A percentile compares a stretch with the other conserved stretches of the same genome.
phyloP scores from a whole-genome alignment of 371 early-diverging fungal genomes.

The Mucor irregularis region DNA sequence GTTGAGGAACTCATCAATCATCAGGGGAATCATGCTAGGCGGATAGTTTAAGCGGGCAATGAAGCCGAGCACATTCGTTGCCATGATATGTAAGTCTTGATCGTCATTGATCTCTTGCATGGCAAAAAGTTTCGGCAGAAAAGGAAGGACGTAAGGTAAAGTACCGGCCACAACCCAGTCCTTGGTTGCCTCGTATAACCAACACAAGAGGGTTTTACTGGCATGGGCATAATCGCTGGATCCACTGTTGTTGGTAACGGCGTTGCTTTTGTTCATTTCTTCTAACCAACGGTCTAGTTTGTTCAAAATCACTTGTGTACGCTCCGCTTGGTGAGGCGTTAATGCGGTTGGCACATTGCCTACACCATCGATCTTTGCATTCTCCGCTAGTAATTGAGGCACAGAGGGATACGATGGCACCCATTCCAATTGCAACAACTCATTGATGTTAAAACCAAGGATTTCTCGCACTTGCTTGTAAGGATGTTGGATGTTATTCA shows the following conservation, averaged over 20 bases:
- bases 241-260: conserved; percentile 24
- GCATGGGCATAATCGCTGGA: conserved; percentile 68
- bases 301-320: conserved; percentile 22
- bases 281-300: conserved; percentile 43
- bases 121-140: conserved; percentile 62
- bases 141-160: conserved; percentile 49
- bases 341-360: conserved; percentile 44
- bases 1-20: conserved; percentile 58
- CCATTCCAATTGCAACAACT: conserved; percentile 64
- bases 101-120: conserved; percentile 82
- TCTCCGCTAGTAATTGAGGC: conserved; percentile 31
- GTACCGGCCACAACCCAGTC: conserved; percentile 56
- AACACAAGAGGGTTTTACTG: conserved; percentile 73
- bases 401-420: conserved; percentile 60
- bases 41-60: conserved; percentile 62
- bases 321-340: conserved; percentile 27
- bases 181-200: conserved; percentile 62
- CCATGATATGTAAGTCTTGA: conserved; percentile 67
- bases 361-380: conserved; percentile 33
- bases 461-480: conserved; percentile 89
- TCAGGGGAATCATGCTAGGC: conserved; percentile 45
- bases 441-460: conserved; percentile 72
- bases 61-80: conserved; percentile 52
- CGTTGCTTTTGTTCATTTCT: conserved; percentile 32
- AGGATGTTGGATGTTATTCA: conserved; percentile 70